A percentile compares a stretch with the other conserved stretches of the same genome.
phyloP scores from a whole-genome alignment of 495 filamentous ascomycete species.

The Podospora bellae-mahoneyi region DNA sequence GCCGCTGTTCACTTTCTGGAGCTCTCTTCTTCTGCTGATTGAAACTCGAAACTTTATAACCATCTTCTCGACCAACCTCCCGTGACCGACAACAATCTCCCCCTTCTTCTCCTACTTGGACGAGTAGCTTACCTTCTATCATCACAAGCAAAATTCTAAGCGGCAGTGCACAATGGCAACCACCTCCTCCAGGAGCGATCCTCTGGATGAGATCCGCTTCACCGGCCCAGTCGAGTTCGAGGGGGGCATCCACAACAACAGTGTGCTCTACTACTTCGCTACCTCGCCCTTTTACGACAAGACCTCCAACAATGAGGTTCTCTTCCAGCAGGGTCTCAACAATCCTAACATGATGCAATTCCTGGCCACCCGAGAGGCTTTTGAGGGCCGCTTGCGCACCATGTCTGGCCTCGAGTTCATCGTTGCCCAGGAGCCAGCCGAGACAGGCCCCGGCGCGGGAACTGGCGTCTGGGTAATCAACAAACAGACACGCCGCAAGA shows the following conservation, averaged over 20 bases:
- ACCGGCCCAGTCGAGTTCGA: slow-evolving; percentile 56
- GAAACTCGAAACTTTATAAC: not conserved
- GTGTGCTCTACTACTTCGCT: slow-evolving; percentile 85
- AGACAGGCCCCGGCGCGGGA: slow-evolving; percentile 58
- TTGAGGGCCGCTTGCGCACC: slow-evolving; percentile 69
- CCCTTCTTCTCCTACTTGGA: not conserved
- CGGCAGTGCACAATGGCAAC: not conserved
- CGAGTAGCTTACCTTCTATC: not conserved
- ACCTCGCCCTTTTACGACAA: slow-evolving; percentile 87
- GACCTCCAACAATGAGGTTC: slow-evolving; percentile 79
- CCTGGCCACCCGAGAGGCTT: slow-evolving; percentile 66
- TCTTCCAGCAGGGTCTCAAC: slow-evolving; percentile 70
- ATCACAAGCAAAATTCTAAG: not conserved
- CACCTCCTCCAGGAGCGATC: slow-evolving; percentile 41
- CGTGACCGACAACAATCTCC: not conserved
- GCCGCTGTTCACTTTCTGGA: not conserved
- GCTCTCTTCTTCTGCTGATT: not conserved
- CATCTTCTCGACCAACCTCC: not conserved
- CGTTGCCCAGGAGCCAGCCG: slow-evolving; percentile 71
- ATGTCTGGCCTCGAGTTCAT: slow-evolving; percentile 84
- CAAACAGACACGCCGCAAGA: slow-evolving; percentile 75
- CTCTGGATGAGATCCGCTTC: slow-evolving; percentile 79
- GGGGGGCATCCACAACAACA: slow-evolving; percentile 56
- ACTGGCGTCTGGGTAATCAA: slow-evolving; percentile 87
- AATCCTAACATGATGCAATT: slow-evolving; percentile 58